phyloP scores from a whole-genome alignment of 2,329 filamentous ascomycete species.

The Colletotrichum euphorbiae region DNA sequence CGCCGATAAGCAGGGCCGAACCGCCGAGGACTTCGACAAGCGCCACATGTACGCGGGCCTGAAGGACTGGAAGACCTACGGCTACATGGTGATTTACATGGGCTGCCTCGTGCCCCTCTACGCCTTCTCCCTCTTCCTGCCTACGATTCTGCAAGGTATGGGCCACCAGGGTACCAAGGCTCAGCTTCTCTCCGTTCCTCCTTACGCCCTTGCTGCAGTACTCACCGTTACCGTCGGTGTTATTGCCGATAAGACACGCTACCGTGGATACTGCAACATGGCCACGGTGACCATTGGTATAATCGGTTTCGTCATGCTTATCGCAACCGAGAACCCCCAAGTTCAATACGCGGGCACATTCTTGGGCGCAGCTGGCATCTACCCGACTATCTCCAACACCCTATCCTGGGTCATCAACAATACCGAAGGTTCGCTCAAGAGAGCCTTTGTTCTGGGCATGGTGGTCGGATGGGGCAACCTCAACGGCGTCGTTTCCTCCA shows the following conservation, averaged over 20 bases:
- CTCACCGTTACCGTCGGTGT: conserved; percentile 73
- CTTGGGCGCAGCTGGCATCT: conserved; percentile 77
- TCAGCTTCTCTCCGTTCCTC: conserved; percentile 69
- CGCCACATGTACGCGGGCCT: conserved; percentile 76
- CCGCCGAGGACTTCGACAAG: conserved; percentile 78
- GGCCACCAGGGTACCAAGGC: conserved; percentile 51
- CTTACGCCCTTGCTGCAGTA: conserved; percentile 70
- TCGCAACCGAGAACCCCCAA: conserved; percentile 63
- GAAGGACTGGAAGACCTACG: conserved; percentile 80
- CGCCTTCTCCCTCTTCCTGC: conserved; percentile 66
- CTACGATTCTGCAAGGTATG: conserved; percentile 63
- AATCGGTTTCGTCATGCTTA: conserved; percentile 73
- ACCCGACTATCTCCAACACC: conserved; percentile 77
- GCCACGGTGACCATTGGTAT: conserved; percentile 69
- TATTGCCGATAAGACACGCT: conserved; percentile 72
- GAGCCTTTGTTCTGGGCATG: conserved; percentile 78
- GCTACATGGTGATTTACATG: conserved; percentile 61
- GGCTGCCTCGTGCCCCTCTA: conserved; percentile 62
- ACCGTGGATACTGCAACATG: conserved; percentile 77
- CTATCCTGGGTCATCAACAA: conserved; percentile 80
- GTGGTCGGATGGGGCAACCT: conserved; percentile 84
- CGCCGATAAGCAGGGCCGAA: conserved; percentile 74
- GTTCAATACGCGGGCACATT: conserved; percentile 77
- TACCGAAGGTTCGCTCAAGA: conserved; percentile 68
- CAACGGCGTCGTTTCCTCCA: conserved; percentile 75